Base-by-base conservation (phyloP, 2,329 filamentous ascomycete species). In the Parastagonospora nodorum region DNA sequence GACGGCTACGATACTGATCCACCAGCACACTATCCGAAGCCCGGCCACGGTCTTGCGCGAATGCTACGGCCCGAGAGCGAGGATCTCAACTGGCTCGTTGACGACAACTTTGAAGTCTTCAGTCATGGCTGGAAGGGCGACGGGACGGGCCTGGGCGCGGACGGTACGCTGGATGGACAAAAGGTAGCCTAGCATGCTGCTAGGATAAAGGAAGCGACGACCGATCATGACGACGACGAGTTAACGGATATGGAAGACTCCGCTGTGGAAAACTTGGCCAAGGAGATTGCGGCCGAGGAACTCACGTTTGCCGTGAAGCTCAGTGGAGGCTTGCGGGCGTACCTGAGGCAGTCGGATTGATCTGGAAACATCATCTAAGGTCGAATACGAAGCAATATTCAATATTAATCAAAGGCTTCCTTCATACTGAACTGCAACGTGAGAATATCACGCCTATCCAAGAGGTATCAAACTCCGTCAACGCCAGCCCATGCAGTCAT, bases 1-100 rank as follows among this genome's bases (percentile, higher is more conserved):
- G 80, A 84, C 40, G 81, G 82, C 39, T 84, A 85, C 61, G 77
- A 77, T 53, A 75, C 74, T 2, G 77, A 79, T 51, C 78, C 79
- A 19, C 78, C 79, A 5, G 80, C 83, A 27, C 78, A 85, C 37
- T 88, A 88, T 58, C 85, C 85, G 0, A 81, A 81, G 55, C 77
- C 85, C 6, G 86, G 86, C 1, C 80, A 85, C 47, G 86, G 86
- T 2, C 74, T 88, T 5, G 77, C 75, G 57, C 51, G 73, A 27
- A 80, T 77, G 19, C 64, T 88, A 15, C 78, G 81, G 6, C 78
- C 80, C 1, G 82, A 87, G 57, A 77, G 77, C 14, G 80, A 84
- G 24, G 85, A 88, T 64, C 60, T 86, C 33, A 78, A 84, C 50
- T 86, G 85, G 75, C 68, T 88, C 19, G 80, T 84, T 7, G 86